Base-by-base conservation (phyloP, 225 moss, liverwort and hornwort genomes). In the Marchantia paleacea region DNA sequence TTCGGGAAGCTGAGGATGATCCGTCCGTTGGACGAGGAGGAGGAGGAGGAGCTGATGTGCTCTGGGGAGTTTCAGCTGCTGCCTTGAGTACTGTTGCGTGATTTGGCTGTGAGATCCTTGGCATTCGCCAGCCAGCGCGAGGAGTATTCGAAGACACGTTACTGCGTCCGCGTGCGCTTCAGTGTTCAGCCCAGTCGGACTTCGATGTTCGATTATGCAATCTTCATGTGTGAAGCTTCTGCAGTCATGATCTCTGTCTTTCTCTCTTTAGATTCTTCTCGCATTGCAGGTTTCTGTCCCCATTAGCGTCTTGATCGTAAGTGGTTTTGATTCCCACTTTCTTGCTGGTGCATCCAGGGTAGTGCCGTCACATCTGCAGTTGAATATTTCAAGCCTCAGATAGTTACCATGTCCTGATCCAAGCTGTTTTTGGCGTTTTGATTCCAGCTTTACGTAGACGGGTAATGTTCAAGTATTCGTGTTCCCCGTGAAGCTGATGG, bases 21-120 rank as follows among this genome's bases (percentile, higher is more conserved):
- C 39, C 70, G 39, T 20, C 70, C 48, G 22, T 49, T 70, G 70
- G 70, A 47, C 51, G 72, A 72, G 20, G 72, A 71, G 2, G 71
- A 71, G 9, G 71, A 71, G 4, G 71, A 51, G 2, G 51, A 72
- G 22, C 51, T 72, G 51, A 72, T 51, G 51, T 6, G 51, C 8
- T 47, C 16, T 20, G 47, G 31, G 12, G 18, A 69, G 51, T 72
- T 72, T 24, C 7, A 72, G n/a, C 20, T 18, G 48, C 51, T 24
- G 50, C 51, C 10, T 51, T 72, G 72, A 72, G 39, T 20, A 15
- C 39, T 26, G 7, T 61, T 15, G 19, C n/a, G 61, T 0, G 69
- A 69, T 69, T 69, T 52, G 20, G n/a, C n/a, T 50, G 9, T 2
- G 12, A 48, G n/a, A 72, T 50, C 50, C 72, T 51, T 52, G 22